Conservation (phyloP, 2,329 filamentous ascomycete genomes). For the Cercospora beticola region DNA sequence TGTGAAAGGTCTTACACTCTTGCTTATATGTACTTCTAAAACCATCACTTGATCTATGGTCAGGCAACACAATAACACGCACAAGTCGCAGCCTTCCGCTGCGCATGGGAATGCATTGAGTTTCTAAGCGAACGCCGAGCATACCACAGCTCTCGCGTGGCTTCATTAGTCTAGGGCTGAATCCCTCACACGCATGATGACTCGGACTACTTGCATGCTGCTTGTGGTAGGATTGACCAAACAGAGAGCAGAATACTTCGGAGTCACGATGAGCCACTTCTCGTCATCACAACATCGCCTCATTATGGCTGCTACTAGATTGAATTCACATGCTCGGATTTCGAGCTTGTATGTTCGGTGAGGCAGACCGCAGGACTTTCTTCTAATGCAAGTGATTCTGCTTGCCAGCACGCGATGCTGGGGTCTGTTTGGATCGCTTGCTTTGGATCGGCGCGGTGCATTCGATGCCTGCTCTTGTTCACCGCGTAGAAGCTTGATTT, state of each 20-base stretch:
- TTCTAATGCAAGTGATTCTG: neutral
- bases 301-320: neutral
- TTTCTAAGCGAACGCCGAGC: constrained; percentile 10
- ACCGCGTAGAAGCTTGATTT: neutral
- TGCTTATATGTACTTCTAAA: neutral
- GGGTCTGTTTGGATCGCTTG: neutral
- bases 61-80: constrained; percentile 2
- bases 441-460: neutral
- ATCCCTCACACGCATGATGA: neutral
- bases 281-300: neutral
- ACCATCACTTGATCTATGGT: neutral
- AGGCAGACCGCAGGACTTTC: neutral
- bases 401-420: neutral
- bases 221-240: neutral
- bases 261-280: neutral
- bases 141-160: neutral
- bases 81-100: neutral
- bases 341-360: neutral
- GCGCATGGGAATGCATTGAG: neutral
- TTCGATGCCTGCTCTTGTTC: neutral
- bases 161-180: neutral
- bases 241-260: neutral
- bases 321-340: neutral
- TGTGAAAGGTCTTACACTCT: neutral
- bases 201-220: neutral